Conservation (phyloP, 2,329 filamentous ascomycete species). For the Colletotrichum sp. region DNA sequence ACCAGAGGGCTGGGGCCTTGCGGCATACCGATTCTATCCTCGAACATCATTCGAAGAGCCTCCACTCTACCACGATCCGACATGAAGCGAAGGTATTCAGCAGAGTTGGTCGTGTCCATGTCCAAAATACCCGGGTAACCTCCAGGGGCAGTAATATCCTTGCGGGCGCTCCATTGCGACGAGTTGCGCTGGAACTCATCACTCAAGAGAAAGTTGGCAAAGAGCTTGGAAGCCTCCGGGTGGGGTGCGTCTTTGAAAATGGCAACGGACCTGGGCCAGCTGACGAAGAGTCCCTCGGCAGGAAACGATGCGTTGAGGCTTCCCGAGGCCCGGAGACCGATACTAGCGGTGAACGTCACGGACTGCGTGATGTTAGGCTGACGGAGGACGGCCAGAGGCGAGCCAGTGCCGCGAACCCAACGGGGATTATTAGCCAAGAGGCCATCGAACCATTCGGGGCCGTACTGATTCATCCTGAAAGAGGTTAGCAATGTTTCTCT, state of each 20-base stretch:
- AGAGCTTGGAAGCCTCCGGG: conserved; percentile 54
- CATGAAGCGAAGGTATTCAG: conserved; percentile 45
- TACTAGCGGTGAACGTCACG: conserved; percentile 35
- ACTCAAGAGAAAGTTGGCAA: conserved; percentile 50
- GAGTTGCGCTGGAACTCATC: conserved; percentile 38
- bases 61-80: conserved; percentile 43
- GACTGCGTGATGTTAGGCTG: conserved; percentile 30
- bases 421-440: conserved; percentile 52
- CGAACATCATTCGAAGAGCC: conserved; percentile 44
- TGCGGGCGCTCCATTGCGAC: conserved; percentile 37
- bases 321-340: conserved; percentile 18
- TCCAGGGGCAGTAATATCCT: conserved; percentile 34
- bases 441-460: conserved; percentile 49
- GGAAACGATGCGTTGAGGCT: conserved; percentile 33
- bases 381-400: conserved; percentile 42
- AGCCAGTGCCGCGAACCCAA: conserved; percentile 57
- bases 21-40: conserved; percentile 43
- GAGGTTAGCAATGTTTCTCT: background rate
- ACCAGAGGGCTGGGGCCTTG: conserved; percentile 43
- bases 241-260: conserved; percentile 54
- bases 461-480: conserved; percentile 41
- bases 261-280: conserved; percentile 52
- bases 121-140: conserved; percentile 33
- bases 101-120: conserved; percentile 37
- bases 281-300: conserved; percentile 42